Base-by-base conservation (phyloP, 2,329 filamentous ascomycete genomes). In the Mycogone perniciosa region DNA sequence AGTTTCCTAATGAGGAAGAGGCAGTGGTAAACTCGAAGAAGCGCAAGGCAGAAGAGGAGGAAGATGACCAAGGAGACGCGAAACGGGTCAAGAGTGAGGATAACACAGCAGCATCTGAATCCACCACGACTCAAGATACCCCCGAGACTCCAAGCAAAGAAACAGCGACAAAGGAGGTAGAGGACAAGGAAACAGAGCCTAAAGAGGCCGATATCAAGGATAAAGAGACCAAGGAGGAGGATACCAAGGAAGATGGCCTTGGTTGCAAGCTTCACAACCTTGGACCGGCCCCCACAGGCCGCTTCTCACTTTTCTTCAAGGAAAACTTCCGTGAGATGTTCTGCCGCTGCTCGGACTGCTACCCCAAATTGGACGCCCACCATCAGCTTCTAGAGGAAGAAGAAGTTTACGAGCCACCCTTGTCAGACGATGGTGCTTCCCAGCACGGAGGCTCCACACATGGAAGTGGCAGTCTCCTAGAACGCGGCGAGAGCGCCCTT, bases 351-450 rank as follows among this genome's bases (percentile, higher is more conserved):
- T 66, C 80, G 11, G 70, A 76, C n/a, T 96, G 91, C 72, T 96
- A 89, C 69, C 82, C 83, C 1, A 72, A 80, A 9, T 79, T 97
- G 1, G 74, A 81, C 49, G 71, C 75, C 0, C 84, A 95, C 64
- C 81, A 83, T 0, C 88, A 95, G 62, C 85, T 99, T 8, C 82
- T 96, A 7, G 91, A 97, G 62, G 90, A 95, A 68, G 93, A 99
- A 74, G 89, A 96, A 33, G 84, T 83, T 1, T 99, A 99, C 68
- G 90, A 96, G 62, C 93, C 92, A 0, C 90, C 92, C 1, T 73
- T 96, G 5, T 96, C 90, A 0, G 80, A 84, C 1, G 75, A 77
- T 11, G 79, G 75, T 2, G 75, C 72, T 5, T 81, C 77, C 2
- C 77, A 75, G 13, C 72, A 76, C 34, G 75, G 74, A 39, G 76